phyloP scores from a whole-genome alignment of 306 rosid species.

The Prunus fruticosa region DNA sequence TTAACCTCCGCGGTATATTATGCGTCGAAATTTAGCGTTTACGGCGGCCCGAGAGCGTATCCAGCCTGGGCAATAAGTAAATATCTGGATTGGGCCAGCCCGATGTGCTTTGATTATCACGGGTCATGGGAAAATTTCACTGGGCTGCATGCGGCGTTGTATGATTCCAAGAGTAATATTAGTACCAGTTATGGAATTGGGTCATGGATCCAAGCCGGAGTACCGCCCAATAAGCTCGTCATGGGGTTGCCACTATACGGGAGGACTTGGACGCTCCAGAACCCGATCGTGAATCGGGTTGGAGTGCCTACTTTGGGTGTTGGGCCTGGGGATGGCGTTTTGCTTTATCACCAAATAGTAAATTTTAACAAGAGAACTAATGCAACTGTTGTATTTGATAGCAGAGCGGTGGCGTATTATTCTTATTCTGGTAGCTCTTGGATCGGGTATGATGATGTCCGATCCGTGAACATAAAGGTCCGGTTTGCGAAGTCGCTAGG shows the following conservation, averaged over 20 bases:
- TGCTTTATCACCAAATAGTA: conserved; percentile 45
- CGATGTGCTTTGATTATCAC: conserved; percentile 78
- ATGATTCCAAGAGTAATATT: conserved; percentile 43
- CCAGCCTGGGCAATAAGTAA: conserved; percentile 41
- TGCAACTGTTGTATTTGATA: conserved; percentile 50
- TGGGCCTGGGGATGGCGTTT: conserved; percentile 45
- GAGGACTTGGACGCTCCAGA: conserved; percentile 51
- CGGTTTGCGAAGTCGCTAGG: conserved; percentile 40
- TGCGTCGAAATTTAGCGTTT: conserved; percentile 29
- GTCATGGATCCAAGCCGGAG: conserved; percentile 68
- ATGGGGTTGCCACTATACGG: conserved; percentile 79
- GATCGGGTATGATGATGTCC: conserved; percentile 74
- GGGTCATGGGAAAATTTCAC: conserved; percentile 63
- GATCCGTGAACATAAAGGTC: conserved; percentile 44
- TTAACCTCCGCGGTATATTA: conserved; percentile 64
- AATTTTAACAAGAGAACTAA: conserved; percentile 31
- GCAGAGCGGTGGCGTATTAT: conserved; percentile 44
- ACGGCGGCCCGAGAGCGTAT: conserved; percentile 41
- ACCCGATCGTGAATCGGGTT: conserved; percentile 36
- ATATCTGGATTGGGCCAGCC: conserved; percentile 64
- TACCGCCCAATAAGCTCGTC: conserved; percentile 46
- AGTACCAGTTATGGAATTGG: conserved; percentile 49
- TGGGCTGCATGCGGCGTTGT: conserved; percentile 47
- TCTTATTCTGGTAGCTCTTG: conserved; percentile 54
- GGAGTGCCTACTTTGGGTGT: conserved; percentile 51